phyloP scores from a whole-genome alignment of 164 flowering plant genomes.

The Akebia trifoliata region DNA sequence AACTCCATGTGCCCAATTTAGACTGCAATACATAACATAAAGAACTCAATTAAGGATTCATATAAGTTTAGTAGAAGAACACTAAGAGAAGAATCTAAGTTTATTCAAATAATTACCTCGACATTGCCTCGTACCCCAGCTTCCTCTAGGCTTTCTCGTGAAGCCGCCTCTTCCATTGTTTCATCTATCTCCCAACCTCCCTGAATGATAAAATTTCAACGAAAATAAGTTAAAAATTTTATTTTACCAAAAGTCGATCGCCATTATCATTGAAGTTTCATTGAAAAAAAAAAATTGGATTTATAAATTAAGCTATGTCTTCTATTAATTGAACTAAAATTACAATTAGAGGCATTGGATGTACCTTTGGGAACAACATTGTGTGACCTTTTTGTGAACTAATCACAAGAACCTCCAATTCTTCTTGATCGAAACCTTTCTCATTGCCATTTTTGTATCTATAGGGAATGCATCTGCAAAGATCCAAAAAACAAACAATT shows the following conservation, averaged over 20 bases:
- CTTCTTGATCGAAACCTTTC: conserved; percentile 2
- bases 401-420: conserved; percentile 55
- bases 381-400: conserved; percentile 59
- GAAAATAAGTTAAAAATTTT: background rate
- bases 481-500: background rate
- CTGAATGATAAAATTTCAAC: conserved; percentile 21
- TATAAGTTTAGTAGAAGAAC: background rate
- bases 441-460: conserved; percentile 22
- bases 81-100: background rate
- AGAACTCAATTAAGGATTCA: background rate
- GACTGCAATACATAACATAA: conserved; percentile 27
- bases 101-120: conserved; percentile 22
- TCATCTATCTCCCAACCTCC: conserved; percentile 93
- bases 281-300: background rate
- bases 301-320: background rate
- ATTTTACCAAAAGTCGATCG: background rate
- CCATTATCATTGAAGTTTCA: too few species aligned
- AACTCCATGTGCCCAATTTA: conserved; percentile 65
- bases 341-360: background rate
- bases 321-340: background rate
- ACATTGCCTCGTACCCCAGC: conserved; percentile 70
- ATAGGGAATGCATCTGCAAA: conserved; percentile 61
- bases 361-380: conserved; percentile 79
- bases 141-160: conserved; percentile 72
- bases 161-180: conserved; percentile 51